Conservation (phyloP, 73 alveolate species). For the Paramecium pentaurelia region DNA sequence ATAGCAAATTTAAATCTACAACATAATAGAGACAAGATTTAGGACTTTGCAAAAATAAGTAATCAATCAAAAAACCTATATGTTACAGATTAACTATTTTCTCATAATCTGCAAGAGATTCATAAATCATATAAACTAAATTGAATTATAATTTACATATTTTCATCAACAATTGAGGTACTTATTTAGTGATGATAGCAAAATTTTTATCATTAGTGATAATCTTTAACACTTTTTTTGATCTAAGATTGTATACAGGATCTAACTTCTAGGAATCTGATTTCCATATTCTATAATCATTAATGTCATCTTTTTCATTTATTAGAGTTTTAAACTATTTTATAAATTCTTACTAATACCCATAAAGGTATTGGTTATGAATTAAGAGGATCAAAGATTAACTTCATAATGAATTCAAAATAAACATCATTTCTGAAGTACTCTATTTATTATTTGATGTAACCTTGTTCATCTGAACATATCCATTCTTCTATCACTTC, state of each 20-base stretch:
- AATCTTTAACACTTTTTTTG: background rate
- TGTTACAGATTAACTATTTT: background rate
- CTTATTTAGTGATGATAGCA: background rate
- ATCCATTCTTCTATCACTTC: conserved; percentile 1
- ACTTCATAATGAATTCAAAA: background rate
- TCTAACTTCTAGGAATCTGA: background rate
- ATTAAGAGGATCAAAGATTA: background rate
- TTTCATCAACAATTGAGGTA: background rate
- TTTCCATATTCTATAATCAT: conserved; percentile 3
- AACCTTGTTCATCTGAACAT: background rate
- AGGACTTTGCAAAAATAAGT: background rate
- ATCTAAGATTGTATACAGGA: background rate
- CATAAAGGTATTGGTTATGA: background rate
- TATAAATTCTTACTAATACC: background rate
- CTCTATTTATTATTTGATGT: background rate
- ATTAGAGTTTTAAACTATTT: background rate
- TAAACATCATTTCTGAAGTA: background rate
- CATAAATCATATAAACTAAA: background rate
- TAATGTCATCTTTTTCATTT: background rate
- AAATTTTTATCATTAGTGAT: background rate
- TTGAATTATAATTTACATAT: background rate
- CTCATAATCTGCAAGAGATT: background rate
- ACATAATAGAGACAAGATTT: background rate
- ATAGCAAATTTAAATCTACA: background rate
- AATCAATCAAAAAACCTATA: background rate